Evolutionary conservation across 345 rosid species (phyloP).

Genomic region (Erucastrum elatum): DNA sequence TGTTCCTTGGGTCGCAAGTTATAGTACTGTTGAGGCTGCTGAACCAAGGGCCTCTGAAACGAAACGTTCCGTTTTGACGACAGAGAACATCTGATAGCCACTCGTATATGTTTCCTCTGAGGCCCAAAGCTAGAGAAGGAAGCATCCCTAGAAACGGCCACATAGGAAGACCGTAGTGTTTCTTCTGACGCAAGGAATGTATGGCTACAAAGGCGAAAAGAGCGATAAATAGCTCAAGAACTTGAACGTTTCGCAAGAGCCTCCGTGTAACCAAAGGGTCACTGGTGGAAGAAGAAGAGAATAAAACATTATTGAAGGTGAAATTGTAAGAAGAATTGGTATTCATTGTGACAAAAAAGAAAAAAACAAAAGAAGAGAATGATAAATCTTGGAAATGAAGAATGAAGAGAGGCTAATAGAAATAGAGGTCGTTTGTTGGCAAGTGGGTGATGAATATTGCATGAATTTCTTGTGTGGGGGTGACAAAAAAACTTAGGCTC

Average conservation of each 20-base stretch:
- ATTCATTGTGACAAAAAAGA: constrained; percentile 24
- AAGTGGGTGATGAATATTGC: constrained; percentile 40
- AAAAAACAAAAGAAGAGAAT: constrained; percentile 12
- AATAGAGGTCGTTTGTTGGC: constrained; percentile 28
- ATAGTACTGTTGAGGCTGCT: constrained; percentile 74
- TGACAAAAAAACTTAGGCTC: constrained; percentile 36
- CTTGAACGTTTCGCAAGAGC: constrained; percentile 55
- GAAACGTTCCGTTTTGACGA: constrained; percentile 71
- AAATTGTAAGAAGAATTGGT: constrained; percentile 46
- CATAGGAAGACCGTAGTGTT: constrained; percentile 60
- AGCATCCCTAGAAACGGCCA: constrained; percentile 96
- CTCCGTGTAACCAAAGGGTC: constrained; percentile 56
- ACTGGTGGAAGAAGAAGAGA: constrained; percentile 45
- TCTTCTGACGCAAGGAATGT: constrained; percentile 65
- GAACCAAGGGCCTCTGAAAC: constrained; percentile 76
- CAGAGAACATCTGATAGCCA: constrained; percentile 63
- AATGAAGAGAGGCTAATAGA: constrained; percentile 40
- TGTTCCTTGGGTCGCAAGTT: constrained; percentile 82
- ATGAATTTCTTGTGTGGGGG: constrained; percentile 39
- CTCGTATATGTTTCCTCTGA: constrained; percentile 61
- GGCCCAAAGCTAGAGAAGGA: constrained; percentile 61
- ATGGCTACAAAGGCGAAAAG: constrained; percentile 48
- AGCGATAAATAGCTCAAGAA: constrained; percentile 67
- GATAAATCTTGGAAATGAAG: constrained; percentile 35
- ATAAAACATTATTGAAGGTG: constrained; percentile 57